Percentiles rank a stretch among this genome's conserved stretches.
phyloP scores from a whole-genome alignment of 495 filamentous ascomycete genomes.

The Bacidia gigantensis region DNA sequence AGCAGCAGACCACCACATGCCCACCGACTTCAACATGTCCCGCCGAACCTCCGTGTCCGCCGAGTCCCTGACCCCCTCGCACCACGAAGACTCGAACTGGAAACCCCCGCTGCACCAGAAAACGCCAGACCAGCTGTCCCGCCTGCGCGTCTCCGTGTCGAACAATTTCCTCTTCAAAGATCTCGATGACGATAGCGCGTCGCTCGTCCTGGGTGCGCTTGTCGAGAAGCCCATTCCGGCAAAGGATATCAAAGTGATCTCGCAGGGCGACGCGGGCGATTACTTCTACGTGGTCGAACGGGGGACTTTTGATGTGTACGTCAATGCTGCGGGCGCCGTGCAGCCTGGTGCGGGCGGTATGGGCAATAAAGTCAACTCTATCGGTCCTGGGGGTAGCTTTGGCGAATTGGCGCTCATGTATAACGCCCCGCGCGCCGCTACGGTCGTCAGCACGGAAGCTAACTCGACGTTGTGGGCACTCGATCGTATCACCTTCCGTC shows the following conservation, averaged over 20 bases:
- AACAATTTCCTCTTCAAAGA: conserved; percentile 90
- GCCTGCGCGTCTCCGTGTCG: conserved; percentile 69
- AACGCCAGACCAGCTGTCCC: conserved; percentile 60
- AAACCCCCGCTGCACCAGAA: conserved; percentile 73
- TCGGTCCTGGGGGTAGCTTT: conserved; percentile 86
- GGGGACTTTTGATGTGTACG: conserved; percentile 80
- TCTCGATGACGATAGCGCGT: conserved; percentile 80
- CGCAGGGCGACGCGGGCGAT: conserved; percentile 89
- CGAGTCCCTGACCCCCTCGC: conserved; percentile 83
- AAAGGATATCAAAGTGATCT: conserved; percentile 92
- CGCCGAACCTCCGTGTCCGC: conserved; percentile 94
- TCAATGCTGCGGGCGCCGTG: conserved; percentile 65
- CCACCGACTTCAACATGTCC: conserved; percentile 83
- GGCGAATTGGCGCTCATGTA: conserved; percentile 98
- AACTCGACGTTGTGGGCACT: conserved; percentile 81
- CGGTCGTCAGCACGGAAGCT: conserved; percentile 70
- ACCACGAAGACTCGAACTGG: conserved; percentile 77
- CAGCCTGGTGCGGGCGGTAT: conserved; percentile 74
- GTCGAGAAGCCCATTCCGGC: conserved; percentile 92
- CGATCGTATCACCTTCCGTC: conserved; percentile 91
- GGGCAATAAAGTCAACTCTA: conserved; percentile 68
- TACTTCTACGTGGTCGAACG: conserved; percentile 96
- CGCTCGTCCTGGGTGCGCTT: conserved; percentile 76
- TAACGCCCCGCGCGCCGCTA: conserved; percentile 93
- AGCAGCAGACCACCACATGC: conserved; percentile 51